Conservation (phyloP, 1,139 yeast genomes). For the Protomyces inundatus region DNA sequence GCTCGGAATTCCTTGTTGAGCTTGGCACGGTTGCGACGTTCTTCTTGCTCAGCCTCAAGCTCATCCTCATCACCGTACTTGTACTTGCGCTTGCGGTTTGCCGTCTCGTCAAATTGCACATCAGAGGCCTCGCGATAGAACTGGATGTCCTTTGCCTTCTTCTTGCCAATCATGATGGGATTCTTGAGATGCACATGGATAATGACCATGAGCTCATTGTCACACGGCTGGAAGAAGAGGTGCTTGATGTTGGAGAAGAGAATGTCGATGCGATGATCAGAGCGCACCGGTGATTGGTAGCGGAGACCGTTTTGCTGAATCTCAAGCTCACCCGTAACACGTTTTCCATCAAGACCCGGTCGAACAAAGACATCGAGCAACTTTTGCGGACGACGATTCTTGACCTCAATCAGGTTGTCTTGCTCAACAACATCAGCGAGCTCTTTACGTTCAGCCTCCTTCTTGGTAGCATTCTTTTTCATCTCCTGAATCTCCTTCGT, state of each 20-base stretch:
- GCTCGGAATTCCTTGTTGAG: constrained; percentile 86
- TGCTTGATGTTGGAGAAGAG: constrained; percentile 87
- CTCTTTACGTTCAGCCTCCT: constrained; percentile 86
- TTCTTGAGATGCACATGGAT: constrained; percentile 88
- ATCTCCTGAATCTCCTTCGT: constrained; percentile 85
- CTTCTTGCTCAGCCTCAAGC: constrained; percentile 97
- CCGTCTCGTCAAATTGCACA: constrained; percentile 94
- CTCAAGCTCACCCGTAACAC: constrained; percentile 83
- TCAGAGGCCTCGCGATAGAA: constrained; percentile 96
- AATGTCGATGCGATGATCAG: constrained; percentile 83
- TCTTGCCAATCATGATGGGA: constrained; percentile 93
- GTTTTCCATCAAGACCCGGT: constrained; percentile 94
- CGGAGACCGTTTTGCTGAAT: constrained; percentile 95
- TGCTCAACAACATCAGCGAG: constrained; percentile 93
- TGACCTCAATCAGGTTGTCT: constrained; percentile 76
- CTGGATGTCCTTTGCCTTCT: constrained; percentile 91
- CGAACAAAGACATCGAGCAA: constrained; percentile 85
- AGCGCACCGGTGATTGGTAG: constrained; percentile 71
- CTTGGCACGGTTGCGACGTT: constrained; percentile 82
- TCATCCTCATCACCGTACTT: constrained; percentile 98
- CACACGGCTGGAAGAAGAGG: constrained; percentile 90
- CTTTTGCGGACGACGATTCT: constrained; percentile 72
- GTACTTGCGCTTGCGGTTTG: constrained; percentile 82
- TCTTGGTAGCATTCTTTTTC: constrained; percentile 84
- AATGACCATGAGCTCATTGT: constrained; percentile 86